These are phyloP conservation scores for Neurospora africana DNA, from an alignment of 495 filamentous ascomycete species.

Conservation along the genomic window DNA sequence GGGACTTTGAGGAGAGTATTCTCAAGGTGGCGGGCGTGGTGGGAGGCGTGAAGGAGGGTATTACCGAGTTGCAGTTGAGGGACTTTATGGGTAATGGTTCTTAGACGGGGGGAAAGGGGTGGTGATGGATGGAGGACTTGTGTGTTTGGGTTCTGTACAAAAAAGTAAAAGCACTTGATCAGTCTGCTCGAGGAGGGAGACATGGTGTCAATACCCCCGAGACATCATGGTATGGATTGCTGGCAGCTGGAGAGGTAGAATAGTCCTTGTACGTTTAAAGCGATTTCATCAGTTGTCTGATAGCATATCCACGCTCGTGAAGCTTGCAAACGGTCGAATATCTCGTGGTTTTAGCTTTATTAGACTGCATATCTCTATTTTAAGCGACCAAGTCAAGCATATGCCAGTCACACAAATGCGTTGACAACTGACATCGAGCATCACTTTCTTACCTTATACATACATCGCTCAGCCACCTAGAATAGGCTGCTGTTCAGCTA, in stretches of 20 bases:
- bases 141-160: background rate
- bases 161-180: background rate
- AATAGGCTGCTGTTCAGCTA: too few relatives aligned
- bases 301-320: background rate
- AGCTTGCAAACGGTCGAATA: background rate
- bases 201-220: background rate
- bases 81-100: slow-evolving; percentile 30
- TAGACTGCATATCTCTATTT: too few relatives aligned
- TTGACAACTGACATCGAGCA: too few relatives aligned
- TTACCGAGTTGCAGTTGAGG: slow-evolving; percentile 56
- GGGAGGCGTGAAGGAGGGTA: slow-evolving; percentile 55
- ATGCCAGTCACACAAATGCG: too few relatives aligned
- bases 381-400: too few relatives aligned
- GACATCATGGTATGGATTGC: background rate
- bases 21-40: slow-evolving; percentile 63
- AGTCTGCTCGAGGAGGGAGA: background rate
- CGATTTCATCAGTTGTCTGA: background rate
- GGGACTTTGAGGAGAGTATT: slow-evolving; percentile 71
- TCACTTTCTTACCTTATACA: too few relatives aligned
- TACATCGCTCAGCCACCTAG: too few relatives aligned
- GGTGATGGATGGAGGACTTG: background rate
- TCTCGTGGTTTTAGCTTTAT: too few relatives aligned
- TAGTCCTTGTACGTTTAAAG: background rate
- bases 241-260: background rate
- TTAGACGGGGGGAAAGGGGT: background rate